These are phyloP conservation scores for Nepenthes mirabilis DNA, from an alignment of 148 eudicot species.

Conservation along the genomic window DNA sequence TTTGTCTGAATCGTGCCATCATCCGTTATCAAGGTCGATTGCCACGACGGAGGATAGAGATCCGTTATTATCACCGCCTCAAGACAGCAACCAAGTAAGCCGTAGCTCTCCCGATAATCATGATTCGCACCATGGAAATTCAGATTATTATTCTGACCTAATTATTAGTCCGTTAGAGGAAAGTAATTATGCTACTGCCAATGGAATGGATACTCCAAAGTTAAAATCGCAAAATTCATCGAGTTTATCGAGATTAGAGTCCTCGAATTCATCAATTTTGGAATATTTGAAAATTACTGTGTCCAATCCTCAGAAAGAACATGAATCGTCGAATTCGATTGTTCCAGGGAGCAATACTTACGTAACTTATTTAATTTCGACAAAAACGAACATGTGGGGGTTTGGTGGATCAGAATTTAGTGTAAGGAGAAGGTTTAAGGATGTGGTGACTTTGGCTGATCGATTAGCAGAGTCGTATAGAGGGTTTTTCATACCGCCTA, in stretches of 20 bases:
- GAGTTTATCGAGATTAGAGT: constrained; percentile 11
- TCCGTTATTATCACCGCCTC: constrained; percentile 40
- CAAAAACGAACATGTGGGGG: constrained; percentile 50
- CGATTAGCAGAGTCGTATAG: constrained; percentile 58
- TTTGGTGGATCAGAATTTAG: constrained; percentile 46
- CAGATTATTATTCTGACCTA: constrained; percentile 32
- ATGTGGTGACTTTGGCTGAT: constrained; percentile 75
- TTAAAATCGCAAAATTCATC: constrained; percentile 5
- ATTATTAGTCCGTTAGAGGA: constrained; percentile 22
- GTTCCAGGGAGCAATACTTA: constrained; percentile 65
- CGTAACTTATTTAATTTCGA: constrained; percentile 56
- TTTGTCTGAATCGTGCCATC: constrained; percentile 35
- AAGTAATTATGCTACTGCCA: constrained; percentile 11
- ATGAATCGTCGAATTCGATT: constrained; percentile 45
- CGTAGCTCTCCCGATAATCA: constrained; percentile 5
- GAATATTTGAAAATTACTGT: constrained; percentile 49
- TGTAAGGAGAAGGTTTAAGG: constrained; percentile 74
- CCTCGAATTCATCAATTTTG: constrained; percentile 13
- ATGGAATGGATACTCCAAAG: constrained; percentile 19
- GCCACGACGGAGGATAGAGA: constrained; percentile 36
- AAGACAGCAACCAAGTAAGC: constrained; percentile 9
- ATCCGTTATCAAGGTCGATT: constrained; percentile 20
- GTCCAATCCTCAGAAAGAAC: constrained; percentile 74
- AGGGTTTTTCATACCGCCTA: constrained; percentile 70
- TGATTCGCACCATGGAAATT: constrained; percentile 12